Evolutionary conservation across 2,329 filamentous ascomycete genomes (phyloP).

Genomic region (Exophiala sp.): DNA sequence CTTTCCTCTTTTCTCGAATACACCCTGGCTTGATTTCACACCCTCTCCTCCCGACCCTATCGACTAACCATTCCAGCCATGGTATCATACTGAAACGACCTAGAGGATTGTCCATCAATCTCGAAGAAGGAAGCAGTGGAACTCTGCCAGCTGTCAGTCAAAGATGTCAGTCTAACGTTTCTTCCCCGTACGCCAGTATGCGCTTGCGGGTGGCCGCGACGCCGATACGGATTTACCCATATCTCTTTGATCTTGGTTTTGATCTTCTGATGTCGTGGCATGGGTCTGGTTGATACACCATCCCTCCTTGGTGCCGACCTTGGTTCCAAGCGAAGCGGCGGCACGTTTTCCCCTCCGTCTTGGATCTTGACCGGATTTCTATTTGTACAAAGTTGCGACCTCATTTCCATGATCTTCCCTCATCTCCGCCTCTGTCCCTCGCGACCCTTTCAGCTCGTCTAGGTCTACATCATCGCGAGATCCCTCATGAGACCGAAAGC

Average conservation of each 20-base stretch:
- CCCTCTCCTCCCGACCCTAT: neutral
- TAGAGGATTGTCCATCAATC: neutral
- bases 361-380: too few species aligned
- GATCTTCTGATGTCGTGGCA: conserved; percentile 12
- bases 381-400: neutral
- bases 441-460: neutral
- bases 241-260: neutral
- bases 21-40: conserved; percentile 8
- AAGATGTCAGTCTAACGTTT: neutral
- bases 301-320: neutral
- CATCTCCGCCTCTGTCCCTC: neutral
- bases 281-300: neutral
- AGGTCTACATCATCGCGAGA: neutral
- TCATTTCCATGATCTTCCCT: neutral
- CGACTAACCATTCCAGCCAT: neutral
- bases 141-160: neutral
- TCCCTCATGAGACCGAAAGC: neutral
- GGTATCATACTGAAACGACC: neutral
- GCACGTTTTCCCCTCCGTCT: neutral
- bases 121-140: neutral
- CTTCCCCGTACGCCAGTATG: neutral
- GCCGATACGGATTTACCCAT: conserved; percentile 9
- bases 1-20: conserved; percentile 11
- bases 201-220: conserved; percentile 22
- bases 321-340: neutral